These are phyloP conservation scores for Exophiala viscosa DNA, from an alignment of 2,329 filamentous ascomycete genomes.

Conservation along the genomic window DNA sequence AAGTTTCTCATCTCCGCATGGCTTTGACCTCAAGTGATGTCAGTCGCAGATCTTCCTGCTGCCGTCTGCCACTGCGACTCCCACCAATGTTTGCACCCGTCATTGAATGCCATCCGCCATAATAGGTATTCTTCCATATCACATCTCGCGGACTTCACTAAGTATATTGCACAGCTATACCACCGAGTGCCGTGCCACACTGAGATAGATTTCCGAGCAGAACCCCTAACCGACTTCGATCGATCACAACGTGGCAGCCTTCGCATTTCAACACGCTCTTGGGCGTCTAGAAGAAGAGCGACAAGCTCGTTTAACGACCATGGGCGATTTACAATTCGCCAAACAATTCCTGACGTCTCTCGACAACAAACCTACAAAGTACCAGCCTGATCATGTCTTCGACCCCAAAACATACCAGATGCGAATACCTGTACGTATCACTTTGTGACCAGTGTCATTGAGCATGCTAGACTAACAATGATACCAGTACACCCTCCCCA, in stretches of 20 bases:
- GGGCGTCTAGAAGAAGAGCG: constrained; percentile 42
- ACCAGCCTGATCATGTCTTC: constrained; percentile 86
- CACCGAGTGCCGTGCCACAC: not conserved
- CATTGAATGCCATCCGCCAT: no score
- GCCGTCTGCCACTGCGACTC: no score
- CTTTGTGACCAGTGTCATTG: not conserved
- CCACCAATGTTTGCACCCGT: no score
- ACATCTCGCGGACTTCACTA: no score
- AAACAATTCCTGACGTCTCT: constrained; percentile 77
- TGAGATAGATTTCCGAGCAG: not conserved
- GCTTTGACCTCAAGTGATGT: no score
- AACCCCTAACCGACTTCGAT: not conserved
- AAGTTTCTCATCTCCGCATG: no score
- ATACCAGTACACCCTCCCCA: constrained; percentile 45
- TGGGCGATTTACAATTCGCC: constrained; percentile 83
- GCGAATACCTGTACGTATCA: constrained; percentile 65
- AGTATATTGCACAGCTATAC: not conserved
- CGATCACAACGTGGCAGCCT: constrained; percentile 21
- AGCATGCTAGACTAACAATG: not conserved
- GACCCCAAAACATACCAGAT: constrained; percentile 75
- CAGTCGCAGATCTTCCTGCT: no score
- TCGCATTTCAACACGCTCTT: constrained; percentile 41
- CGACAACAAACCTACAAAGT: constrained; percentile 73
- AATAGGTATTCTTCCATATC: no score
- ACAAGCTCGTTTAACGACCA: constrained; percentile 46